Evolutionary conservation across 345 rosid genomes (phyloP).

Genomic region (Clausena lansium): DNA sequence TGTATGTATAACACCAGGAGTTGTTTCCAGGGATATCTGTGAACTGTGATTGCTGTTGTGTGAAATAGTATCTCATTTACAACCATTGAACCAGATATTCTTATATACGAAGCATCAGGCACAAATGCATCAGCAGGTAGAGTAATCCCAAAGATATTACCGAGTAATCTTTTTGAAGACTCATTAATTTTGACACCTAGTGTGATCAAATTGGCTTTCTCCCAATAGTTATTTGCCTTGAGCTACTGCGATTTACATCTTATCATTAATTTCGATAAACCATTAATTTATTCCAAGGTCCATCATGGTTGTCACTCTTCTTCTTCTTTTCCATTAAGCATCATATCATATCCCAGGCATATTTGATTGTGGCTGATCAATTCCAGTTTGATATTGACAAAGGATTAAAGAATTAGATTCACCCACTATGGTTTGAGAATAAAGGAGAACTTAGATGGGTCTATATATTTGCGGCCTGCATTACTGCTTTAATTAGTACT

Average conservation of each 20-base stretch:
- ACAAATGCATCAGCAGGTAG: not conserved
- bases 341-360: not conserved
- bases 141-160: not conserved
- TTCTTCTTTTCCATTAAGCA: not conserved
- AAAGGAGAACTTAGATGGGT: constrained; percentile 5
- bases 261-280: not conserved
- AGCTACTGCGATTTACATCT: not conserved
- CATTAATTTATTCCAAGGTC: not conserved
- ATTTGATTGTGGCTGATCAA: not conserved
- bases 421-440: not conserved
- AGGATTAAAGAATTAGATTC: constrained; percentile 20
- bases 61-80: not conserved
- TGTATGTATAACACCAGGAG: no score
- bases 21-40: not conserved
- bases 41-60: not conserved
- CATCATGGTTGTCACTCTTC: not conserved
- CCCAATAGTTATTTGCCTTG: not conserved
- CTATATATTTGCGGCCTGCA: constrained; percentile 27
- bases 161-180: not conserved
- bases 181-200: not conserved
- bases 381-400: not conserved
- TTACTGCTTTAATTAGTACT: not conserved
- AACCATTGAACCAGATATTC: not conserved
- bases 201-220: not conserved
- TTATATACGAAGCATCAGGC: not conserved